Evolutionary conservation across 1,139 yeast species (phyloP).

Genomic region (Eremothecium gossypii): DNA sequence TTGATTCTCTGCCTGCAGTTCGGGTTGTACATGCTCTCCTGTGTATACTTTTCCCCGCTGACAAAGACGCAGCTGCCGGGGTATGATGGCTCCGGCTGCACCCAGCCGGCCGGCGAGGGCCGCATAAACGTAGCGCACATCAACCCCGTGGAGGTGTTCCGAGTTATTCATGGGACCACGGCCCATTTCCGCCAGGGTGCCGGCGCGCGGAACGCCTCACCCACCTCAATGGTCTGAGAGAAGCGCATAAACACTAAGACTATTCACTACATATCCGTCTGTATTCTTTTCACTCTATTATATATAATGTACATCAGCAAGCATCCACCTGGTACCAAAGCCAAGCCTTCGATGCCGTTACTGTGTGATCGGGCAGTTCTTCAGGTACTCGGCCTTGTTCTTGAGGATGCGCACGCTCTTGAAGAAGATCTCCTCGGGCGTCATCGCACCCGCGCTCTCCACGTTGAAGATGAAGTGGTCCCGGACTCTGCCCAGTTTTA

Average conservation of each 20-base stretch:
- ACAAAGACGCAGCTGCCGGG: constrained; percentile 10
- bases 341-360: constrained; percentile 17
- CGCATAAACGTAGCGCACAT: constrained; percentile 1
- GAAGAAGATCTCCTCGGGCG: constrained; percentile 90
- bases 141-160: constrained; percentile 4
- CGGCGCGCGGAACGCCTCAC: neutral
- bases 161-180: constrained; percentile 2
- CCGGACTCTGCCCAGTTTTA: constrained; percentile 80
- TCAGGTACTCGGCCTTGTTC: constrained; percentile 75
- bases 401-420: constrained; percentile 78
- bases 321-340: no score
- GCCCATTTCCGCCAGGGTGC: neutral
- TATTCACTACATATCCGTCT: neutral
- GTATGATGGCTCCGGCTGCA: constrained; percentile 2
- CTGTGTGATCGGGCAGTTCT: constrained; percentile 68
- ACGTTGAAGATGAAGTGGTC: constrained; percentile 91
- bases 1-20: constrained; percentile 27
- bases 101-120: neutral
- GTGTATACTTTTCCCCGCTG: constrained; percentile 28
- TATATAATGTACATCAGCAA: constrained; percentile 5
- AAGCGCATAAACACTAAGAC: constrained; percentile 2
- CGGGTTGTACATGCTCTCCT: constrained; percentile 28
- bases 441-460: constrained; percentile 94
- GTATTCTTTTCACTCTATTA: neutral
- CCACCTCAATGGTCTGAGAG: neutral